A percentile compares a stretch with the other conserved stretches of the same genome.
These are phyloP conservation scores for Chaetomiaceae sp. DNA, from an alignment of 2,329 filamentous ascomycete species.

Conservation along the genomic window DNA sequence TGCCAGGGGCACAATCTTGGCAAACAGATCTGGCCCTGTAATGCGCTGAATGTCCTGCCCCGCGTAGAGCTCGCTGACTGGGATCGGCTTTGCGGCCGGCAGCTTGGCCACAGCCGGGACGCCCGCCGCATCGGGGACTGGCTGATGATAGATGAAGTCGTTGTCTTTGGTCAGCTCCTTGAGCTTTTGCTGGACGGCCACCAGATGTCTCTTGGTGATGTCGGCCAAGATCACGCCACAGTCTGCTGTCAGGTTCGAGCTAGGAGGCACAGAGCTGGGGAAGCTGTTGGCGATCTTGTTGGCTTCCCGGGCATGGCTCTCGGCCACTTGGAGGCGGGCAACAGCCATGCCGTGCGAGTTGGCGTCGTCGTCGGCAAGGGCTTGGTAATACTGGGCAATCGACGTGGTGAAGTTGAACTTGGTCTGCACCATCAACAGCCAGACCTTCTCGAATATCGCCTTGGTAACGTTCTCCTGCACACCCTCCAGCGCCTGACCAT, in stretches of 20 bases:
- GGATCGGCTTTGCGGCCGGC: constrained; percentile 93
- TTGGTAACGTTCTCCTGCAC: constrained; percentile 89
- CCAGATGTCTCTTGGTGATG: constrained; percentile 75
- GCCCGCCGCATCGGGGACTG: constrained; percentile 78
- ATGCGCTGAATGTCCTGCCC: constrained; percentile 96
- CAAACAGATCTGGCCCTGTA: constrained; percentile 93
- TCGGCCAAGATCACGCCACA: constrained; percentile 71
- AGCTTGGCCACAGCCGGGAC: constrained; percentile 81
- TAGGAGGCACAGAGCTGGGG: constrained; percentile 71
- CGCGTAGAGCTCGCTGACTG: constrained; percentile 92
- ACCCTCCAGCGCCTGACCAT: constrained; percentile 81
- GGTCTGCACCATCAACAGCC: constrained; percentile 76
- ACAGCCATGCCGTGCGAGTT: constrained; percentile 84
- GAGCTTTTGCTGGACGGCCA: constrained; percentile 77
- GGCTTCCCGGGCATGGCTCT: constrained; percentile 73
- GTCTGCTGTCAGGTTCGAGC: constrained; percentile 78
- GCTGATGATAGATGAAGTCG: constrained; percentile 96
- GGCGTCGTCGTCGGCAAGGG: constrained; percentile 82
- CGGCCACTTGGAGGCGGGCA: constrained; percentile 75
- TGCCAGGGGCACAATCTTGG: constrained; percentile 91
- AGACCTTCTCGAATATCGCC: constrained; percentile 90
- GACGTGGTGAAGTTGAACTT: constrained; percentile 83
- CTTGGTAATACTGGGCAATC: constrained; percentile 90
- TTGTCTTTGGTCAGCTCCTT: constrained; percentile 81
- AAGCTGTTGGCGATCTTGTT: constrained; percentile 72